A percentile compares a stretch with the other conserved stretches of the same genome.
Conservation (phyloP, 441 rosid genomes). For the Pelargonium citronellum region DNA sequence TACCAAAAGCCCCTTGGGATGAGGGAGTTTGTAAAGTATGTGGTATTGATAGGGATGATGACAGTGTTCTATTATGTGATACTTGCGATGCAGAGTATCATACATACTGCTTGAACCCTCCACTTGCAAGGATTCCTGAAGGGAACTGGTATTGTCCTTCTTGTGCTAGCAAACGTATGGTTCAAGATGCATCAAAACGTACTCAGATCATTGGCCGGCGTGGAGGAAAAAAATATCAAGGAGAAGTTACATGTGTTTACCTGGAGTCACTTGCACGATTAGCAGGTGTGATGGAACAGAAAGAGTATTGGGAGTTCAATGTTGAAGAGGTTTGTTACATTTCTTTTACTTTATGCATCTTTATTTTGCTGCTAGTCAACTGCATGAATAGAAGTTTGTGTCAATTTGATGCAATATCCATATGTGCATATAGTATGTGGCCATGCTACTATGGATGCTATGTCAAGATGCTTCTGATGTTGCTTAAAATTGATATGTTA, state of each 20-base stretch:
- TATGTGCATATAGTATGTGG: neutral
- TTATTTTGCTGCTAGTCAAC: constrained; percentile 13
- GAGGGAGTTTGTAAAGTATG: constrained; percentile 98
- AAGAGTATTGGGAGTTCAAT: constrained; percentile 78
- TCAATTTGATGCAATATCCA: constrained; percentile 7
- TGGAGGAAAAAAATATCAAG: constrained; percentile 54
- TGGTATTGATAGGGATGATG: constrained; percentile 94
- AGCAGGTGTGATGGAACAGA: constrained; percentile 64
- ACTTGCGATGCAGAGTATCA: constrained; percentile 98
- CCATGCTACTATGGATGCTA: constrained; percentile 6
- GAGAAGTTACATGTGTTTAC: constrained; percentile 60
- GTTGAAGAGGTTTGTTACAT: constrained; percentile 56
- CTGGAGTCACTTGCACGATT: constrained; percentile 55
- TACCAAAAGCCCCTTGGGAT: constrained; percentile 98
- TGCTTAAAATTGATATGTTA: neutral
- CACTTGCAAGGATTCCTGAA: constrained; percentile 87
- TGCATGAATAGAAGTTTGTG: constrained; percentile 12
- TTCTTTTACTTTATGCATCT: constrained; percentile 10
- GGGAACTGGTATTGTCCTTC: constrained; percentile 99
- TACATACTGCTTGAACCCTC: constrained; percentile 96
- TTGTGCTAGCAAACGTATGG: constrained; percentile 52
- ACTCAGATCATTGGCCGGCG: constrained; percentile 37
- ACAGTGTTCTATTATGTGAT: constrained; percentile 93
- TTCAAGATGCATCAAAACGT: constrained; percentile 44
- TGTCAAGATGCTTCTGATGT: neutral